Percentiles rank a stretch among this genome's conserved stretches.
Evolutionary conservation across 192 early-diverging fungal genomes (phyloP).

Genomic region (Gonapodya sp.): DNA sequence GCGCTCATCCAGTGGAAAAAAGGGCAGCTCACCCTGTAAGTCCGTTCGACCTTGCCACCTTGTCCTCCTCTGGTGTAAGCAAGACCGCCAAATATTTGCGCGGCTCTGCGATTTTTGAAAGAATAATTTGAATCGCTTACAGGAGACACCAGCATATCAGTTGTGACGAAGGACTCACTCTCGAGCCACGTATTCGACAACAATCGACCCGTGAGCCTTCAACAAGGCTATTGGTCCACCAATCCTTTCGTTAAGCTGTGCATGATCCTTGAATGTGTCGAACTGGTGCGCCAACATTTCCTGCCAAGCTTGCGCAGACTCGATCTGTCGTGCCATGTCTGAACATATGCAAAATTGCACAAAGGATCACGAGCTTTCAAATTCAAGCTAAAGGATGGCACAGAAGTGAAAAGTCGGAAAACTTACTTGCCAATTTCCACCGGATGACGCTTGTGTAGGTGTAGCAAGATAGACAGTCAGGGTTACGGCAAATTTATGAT

Average conservation of each 20-base stretch:
- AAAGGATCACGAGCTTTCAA: too few relatives aligned
- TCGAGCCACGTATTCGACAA: conserved; percentile 69
- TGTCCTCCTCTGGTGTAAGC: conserved; percentile 67
- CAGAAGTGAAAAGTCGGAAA: too few relatives aligned
- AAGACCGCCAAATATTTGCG: conserved; percentile 83
- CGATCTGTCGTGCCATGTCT: conserved; percentile 74
- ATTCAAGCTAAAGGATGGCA: too few relatives aligned
- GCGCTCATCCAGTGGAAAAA: neutral
- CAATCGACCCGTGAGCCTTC: conserved; percentile 44
- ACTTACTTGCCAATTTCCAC: neutral
- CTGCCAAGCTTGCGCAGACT: conserved; percentile 78
- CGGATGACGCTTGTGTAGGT: neutral
- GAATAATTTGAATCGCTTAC: too few relatives aligned
- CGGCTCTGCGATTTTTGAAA: conserved; percentile 69
- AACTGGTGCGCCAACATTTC: conserved; percentile 69
- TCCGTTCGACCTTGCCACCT: conserved; percentile 66
- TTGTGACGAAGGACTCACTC: conserved; percentile 63
- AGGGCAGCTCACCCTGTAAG: conserved; percentile 49
- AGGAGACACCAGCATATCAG: too few relatives aligned
- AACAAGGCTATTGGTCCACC: conserved; percentile 79
- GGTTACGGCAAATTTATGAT: too few relatives aligned
- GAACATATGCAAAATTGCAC: conserved; percentile 45
- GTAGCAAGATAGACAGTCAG: too few relatives aligned
- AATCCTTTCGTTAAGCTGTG: conserved; percentile 57
- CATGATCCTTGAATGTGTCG: conserved; percentile 46